Evolutionary conservation across 148 eudicot genomes (phyloP).

Genomic region (Chenopodium quinoa): DNA sequence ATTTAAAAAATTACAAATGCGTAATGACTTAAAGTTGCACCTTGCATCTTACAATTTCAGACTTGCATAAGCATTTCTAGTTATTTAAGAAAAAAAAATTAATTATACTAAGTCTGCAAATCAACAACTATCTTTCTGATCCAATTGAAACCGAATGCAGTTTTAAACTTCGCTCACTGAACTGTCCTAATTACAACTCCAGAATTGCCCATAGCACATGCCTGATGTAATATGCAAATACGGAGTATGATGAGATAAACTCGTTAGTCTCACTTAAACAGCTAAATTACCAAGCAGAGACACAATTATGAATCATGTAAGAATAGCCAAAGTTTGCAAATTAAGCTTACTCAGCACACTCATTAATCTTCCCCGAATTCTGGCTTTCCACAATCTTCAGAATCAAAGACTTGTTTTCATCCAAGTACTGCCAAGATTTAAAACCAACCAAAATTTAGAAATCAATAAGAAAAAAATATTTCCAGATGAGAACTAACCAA

Average conservation of each 20-base stretch:
- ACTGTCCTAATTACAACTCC: neutral
- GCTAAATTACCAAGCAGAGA: neutral
- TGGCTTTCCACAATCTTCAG: constrained; percentile 98
- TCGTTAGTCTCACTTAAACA: neutral
- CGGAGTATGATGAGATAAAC: neutral
- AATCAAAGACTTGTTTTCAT: constrained; percentile 96
- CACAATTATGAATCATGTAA: neutral
- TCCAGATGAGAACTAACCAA: neutral
- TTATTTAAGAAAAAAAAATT: neutral
- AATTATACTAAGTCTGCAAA: neutral
- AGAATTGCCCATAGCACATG: neutral
- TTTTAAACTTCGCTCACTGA: neutral
- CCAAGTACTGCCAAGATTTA: constrained; percentile 65
- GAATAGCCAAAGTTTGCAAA: neutral
- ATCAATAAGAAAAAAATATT: too few species aligned
- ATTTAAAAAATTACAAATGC: too few species aligned
- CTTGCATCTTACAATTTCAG: neutral
- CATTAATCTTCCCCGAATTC: constrained; percentile 82
- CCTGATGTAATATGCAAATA: neutral
- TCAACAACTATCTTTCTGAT: neutral
- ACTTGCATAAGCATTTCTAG: neutral
- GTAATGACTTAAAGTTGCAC: neutral
- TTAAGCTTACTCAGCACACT: constrained; percentile 94
- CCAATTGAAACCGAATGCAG: neutral
- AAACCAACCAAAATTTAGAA: neutral